Percentiles rank a stretch among this genome's conserved stretches.
phyloP scores from a whole-genome alignment of 768 basidiomycete species.

The Suillus decipiens region DNA sequence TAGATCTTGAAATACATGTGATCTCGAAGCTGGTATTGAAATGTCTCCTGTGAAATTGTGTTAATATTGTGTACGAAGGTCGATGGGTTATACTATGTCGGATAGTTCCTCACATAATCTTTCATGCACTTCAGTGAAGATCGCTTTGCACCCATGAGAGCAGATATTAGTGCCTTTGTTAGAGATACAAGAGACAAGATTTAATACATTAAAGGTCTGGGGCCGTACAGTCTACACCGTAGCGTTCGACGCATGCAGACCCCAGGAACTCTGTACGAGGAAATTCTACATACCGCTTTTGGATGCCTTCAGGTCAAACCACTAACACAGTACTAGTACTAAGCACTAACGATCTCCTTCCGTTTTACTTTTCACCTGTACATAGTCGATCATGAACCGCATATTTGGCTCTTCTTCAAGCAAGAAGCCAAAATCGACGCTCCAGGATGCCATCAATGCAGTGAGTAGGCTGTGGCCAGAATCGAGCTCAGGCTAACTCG shows the following conservation, averaged over 20 bases:
- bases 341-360: background rate
- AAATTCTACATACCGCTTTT: background rate
- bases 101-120: background rate
- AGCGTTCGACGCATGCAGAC: background rate
- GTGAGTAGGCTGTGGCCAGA: slow-evolving; percentile 44
- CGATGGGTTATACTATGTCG: slow-evolving; percentile 2
- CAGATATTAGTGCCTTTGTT: too few species aligned
- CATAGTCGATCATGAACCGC: slow-evolving; percentile 69
- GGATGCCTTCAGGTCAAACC: background rate
- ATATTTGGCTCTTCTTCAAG: slow-evolving; percentile 75
- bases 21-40: background rate
- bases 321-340: background rate
- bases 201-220: background rate
- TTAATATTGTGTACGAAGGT: background rate
- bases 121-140: background rate
- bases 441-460: slow-evolving; percentile 92
- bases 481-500: background rate
- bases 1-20: slow-evolving; percentile 1
- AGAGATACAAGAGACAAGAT: background rate
- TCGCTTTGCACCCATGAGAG: background rate
- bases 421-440: slow-evolving; percentile 82
- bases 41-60: background rate
- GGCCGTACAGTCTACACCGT: too few species aligned
- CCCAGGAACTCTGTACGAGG: background rate
- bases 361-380: background rate